Evolutionary conservation across 495 filamentous ascomycete genomes (phyloP), one percentile per base, ranked within the genome.

Genomic region (Penicillium malachiteum): DNA sequence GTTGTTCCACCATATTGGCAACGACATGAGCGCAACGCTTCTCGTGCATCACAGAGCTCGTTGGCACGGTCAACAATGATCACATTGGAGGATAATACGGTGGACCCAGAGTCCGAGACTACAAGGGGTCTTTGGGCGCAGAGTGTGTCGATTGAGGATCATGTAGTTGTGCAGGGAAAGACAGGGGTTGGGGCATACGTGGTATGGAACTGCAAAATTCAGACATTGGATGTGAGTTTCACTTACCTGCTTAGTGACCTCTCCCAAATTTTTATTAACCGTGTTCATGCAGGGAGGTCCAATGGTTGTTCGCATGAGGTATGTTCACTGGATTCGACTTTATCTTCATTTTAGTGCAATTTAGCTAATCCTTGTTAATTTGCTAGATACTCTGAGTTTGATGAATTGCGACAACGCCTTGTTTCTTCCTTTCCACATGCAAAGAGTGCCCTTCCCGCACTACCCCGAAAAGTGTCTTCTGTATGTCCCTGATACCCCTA

Each of bases 391-490:
- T 89, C 87, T 7, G 87, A 90, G 59, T 90, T 91, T 62, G 84
- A 85, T 56, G 78, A 82, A 33, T 67, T 91, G 42, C 78, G 86
- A 14, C 64, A 75, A 33, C 76, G 78, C 48, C 76, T 91, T 3
- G 66, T 81, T 31, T 63, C 68, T 48, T 84, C 87, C 5, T 91
- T 91, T 58, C 87, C 87, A 3, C 75, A 86, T 57, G 82, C 86
- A 1, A 76, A 72, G 54, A 81, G 72, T 53, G 85, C 87, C 7
- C 76, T 91, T 54, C 87, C 87, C 21, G 71, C 75, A 8, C 64
- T 91, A 30, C 87, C 87, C 84, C 85, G 7, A 91, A 91, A 59
- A 89, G 84, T 56, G 69, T 87, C 44, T 71, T 90, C 30, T 87
- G 85, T 88, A 78, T 57, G 85, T 72, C 38, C 39, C 31, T 30